Evolutionary conservation across 2,329 filamentous ascomycete genomes (phyloP).

Genomic region (Fulvia fulva): DNA sequence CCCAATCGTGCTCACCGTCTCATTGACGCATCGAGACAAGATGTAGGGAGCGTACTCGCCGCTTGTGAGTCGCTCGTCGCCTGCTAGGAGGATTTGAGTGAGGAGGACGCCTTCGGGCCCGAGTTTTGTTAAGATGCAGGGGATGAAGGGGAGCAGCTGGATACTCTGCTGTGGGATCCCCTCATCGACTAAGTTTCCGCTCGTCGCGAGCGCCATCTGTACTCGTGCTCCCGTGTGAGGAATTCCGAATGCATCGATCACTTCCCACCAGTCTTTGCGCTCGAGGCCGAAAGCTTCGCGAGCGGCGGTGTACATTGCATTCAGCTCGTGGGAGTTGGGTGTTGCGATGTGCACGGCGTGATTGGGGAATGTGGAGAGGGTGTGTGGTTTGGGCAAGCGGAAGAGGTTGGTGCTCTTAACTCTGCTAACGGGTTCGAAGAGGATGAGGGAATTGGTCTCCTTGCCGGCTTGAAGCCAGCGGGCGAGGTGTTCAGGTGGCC

Average conservation of each 20-base stretch:
- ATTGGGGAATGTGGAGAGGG: slow-evolving; percentile 51
- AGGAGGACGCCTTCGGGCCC: slow-evolving; percentile 72
- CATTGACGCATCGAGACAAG: slow-evolving; percentile 55
- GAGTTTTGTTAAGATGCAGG: slow-evolving; percentile 78
- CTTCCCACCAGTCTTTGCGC: slow-evolving; percentile 67
- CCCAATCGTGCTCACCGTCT: slow-evolving; percentile 50
- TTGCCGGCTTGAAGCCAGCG: slow-evolving; percentile 64
- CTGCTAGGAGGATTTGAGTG: slow-evolving; percentile 63
- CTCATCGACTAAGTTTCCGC: slow-evolving; percentile 63
- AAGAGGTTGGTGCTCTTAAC: slow-evolving; percentile 73
- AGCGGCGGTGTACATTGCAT: slow-evolving; percentile 71
- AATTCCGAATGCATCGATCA: slow-evolving; percentile 77
- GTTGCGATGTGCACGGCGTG: slow-evolving; percentile 69
- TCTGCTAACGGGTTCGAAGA: slow-evolving; percentile 85
- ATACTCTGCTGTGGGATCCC: slow-evolving; percentile 81
- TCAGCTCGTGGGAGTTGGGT: slow-evolving; percentile 79
- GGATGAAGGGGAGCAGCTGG: slow-evolving; percentile 83
- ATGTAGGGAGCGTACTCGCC: slow-evolving; percentile 65
- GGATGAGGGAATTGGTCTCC: slow-evolving; percentile 55
- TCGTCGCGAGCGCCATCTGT: slow-evolving; percentile 66
- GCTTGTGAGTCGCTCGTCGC: slow-evolving; percentile 63
- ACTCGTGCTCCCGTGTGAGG: slow-evolving; percentile 65
- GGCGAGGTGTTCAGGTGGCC: slow-evolving; percentile 63
- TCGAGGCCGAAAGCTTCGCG: slow-evolving; percentile 65
- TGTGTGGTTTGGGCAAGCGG: slow-evolving; percentile 30